A percentile compares a stretch with the other conserved stretches of the same genome.
Evolutionary conservation across 768 basidiomycete species (phyloP).

Genomic region (Tricholoma sp.): DNA sequence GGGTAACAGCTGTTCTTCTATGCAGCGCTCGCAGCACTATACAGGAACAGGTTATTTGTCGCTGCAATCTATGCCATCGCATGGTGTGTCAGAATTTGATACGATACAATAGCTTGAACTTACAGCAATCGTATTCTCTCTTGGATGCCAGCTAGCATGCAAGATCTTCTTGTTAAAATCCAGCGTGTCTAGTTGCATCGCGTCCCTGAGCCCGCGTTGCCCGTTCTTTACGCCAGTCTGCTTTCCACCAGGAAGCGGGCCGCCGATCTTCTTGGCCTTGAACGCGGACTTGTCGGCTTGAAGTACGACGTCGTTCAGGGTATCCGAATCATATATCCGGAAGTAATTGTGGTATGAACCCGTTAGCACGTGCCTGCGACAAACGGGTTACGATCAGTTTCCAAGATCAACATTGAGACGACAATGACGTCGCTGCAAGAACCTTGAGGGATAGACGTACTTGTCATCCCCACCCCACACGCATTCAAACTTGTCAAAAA

Average conservation of each 20-base stretch:
- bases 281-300: constrained; percentile 99
- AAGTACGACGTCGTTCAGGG: constrained; percentile 81
- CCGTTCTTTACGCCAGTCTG: constrained; percentile 75
- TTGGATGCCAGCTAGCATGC: constrained; percentile 95
- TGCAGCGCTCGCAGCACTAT: constrained; percentile 71
- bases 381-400: constrained; percentile 15
- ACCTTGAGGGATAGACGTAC: constrained; percentile 52
- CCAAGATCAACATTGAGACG: constrained; percentile 1
- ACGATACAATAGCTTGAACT: too few species aligned
- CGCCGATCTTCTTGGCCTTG: constrained; percentile 98
- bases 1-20: constrained; percentile 28
- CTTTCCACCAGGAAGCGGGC: constrained; percentile 54
- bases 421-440: too few species aligned
- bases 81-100: neutral
- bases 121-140: constrained; percentile 97
- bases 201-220: constrained; percentile 69
- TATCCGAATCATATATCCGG: constrained; percentile 96
- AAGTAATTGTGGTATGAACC: constrained; percentile 99
- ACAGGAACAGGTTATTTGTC: constrained; percentile 92
- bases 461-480: constrained; percentile 95
- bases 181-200: constrained; percentile 80
- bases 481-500: constrained; percentile 99
- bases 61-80: constrained; percentile 71
- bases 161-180: constrained; percentile 98
- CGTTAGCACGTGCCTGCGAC: constrained; percentile 87